These are phyloP conservation scores for Forsythia viridissima DNA, from an alignment of 257 asterid genomes.

Conservation along the genomic window DNA sequence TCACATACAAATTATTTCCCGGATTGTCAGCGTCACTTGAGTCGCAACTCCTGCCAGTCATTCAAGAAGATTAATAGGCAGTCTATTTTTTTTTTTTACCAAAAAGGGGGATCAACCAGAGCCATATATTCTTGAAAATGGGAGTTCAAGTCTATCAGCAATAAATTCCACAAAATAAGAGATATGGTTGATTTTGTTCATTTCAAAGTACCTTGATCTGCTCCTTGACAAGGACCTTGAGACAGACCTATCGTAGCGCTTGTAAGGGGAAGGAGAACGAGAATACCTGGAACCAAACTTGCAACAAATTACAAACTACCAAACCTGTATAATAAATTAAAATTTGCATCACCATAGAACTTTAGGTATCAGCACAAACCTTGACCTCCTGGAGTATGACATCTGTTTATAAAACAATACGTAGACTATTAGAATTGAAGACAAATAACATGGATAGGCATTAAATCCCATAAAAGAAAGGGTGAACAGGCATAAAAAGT, in stretches of 20 bases:
- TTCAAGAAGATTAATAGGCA: neutral
- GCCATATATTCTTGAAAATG: neutral
- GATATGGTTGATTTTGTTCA: neutral
- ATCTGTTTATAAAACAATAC: slow-evolving; percentile 47
- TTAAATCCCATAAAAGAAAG: neutral
- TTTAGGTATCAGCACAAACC: slow-evolving; percentile 36
- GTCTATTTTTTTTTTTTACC: neutral
- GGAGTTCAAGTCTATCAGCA: neutral
- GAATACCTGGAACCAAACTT: slow-evolving; percentile 44
- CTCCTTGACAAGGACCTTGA: slow-evolving; percentile 69
- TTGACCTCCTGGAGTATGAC: slow-evolving; percentile 72
- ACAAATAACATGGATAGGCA: neutral
- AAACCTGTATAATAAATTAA: neutral
- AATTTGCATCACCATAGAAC: neutral
- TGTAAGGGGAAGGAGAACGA: slow-evolving; percentile 54
- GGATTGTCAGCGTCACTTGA: slow-evolving; percentile 86
- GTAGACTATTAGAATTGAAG: neutral
- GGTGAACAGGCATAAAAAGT: neutral
- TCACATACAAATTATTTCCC: slow-evolving; percentile 89
- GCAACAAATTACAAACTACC: neutral
- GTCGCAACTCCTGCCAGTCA: slow-evolving; percentile 50
- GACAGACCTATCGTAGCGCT: slow-evolving; percentile 47
- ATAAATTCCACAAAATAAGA: neutral
- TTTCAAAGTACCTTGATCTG: slow-evolving; percentile 61
- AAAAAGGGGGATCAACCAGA: neutral